phyloP scores from a whole-genome alignment of 129 eudicot species.

The Pseudognaphalium luteoalbum region DNA sequence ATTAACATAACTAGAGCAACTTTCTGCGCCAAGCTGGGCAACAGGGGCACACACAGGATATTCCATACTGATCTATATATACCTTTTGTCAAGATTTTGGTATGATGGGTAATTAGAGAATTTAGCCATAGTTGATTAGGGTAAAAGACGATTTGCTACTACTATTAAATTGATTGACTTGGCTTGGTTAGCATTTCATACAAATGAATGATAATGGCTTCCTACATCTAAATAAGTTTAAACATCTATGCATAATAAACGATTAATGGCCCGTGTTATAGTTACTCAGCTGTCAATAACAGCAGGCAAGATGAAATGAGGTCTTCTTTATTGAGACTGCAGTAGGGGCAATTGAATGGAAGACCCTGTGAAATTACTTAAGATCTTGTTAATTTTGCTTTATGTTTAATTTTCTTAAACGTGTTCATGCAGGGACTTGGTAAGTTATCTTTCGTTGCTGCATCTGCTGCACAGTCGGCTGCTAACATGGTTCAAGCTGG shows the following conservation, averaged over 20 bases:
- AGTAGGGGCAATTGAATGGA: not conserved
- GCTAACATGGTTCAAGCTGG: conserved; percentile 86
- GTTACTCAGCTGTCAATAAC: not conserved
- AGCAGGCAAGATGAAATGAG: not conserved
- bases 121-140: not conserved
- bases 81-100: not conserved
- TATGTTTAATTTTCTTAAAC: not conserved
- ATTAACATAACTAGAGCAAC: not conserved
- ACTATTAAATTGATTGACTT: not conserved
- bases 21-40: not conserved
- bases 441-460: conserved; percentile 67
- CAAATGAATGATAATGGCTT: not conserved
- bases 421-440: conserved; percentile 64
- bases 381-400: not conserved
- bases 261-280: not conserved
- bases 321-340: not conserved
- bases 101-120: not conserved
- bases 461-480: conserved; percentile 76
- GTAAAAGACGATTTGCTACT: not conserved
- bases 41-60: not conserved
- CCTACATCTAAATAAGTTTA: not conserved
- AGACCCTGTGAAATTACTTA: not conserved
- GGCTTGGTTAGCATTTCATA: not conserved
- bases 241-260: not conserved
- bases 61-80: not conserved